phyloP scores from a whole-genome alignment of 441 rosid species.

The Populus hybrid region DNA sequence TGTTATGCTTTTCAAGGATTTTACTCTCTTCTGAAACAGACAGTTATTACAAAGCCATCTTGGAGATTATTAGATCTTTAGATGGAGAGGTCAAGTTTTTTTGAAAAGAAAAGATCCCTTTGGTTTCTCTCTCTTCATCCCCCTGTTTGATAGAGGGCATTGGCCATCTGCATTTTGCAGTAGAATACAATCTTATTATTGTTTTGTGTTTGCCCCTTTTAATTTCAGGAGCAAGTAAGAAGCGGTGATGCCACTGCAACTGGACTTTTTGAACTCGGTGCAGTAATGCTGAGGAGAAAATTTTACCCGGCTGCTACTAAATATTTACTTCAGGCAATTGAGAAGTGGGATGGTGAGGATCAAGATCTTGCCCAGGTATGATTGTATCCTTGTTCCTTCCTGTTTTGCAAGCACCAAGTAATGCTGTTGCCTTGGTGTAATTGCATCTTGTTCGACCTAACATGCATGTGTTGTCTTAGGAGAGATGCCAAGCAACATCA shows the following conservation, averaged over 20 bases:
- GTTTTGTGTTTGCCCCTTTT: slow-evolving; percentile 2
- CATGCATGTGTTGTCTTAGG: neutral
- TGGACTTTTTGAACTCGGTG: slow-evolving; percentile 91
- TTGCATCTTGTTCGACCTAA: neutral
- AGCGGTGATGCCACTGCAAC: slow-evolving; percentile 98
- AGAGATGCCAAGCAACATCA: neutral
- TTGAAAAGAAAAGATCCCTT: neutral
- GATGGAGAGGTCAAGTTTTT: neutral
- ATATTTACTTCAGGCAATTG: slow-evolving; percentile 81
- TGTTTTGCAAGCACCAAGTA: slow-evolving; percentile 8
- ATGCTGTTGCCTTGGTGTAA: neutral
- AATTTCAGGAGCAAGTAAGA: slow-evolving; percentile 87
- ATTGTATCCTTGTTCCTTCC: neutral
- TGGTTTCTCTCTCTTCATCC: neutral
- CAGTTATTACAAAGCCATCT: neutral
- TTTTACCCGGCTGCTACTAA: slow-evolving; percentile 90
- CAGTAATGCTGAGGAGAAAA: slow-evolving; percentile 92
- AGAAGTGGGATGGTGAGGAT: slow-evolving; percentile 97
- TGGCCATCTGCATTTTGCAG: neutral
- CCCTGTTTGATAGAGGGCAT: neutral
- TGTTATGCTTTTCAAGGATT: neutral
- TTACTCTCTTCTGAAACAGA: neutral
- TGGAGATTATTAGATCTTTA: neutral
- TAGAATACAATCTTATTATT: neutral
- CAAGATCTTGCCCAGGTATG: slow-evolving; percentile 97